phyloP scores from a whole-genome alignment of 2,329 filamentous ascomycete species.

The Thielaviopsis ethacetica region DNA sequence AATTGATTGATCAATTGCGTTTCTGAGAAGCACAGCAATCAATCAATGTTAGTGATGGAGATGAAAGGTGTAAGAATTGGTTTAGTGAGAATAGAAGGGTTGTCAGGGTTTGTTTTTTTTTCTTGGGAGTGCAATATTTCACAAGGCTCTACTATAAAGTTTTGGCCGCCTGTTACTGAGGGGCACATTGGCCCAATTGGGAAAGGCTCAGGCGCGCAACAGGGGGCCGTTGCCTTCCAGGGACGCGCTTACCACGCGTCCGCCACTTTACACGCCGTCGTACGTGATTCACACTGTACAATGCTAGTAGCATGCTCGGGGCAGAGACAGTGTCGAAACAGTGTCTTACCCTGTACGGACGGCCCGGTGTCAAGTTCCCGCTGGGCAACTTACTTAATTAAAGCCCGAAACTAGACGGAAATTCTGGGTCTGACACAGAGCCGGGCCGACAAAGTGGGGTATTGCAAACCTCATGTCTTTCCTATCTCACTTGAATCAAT shows the following conservation, averaged over 20 bases:
- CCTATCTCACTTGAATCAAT: not conserved
- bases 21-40: not conserved
- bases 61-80: not conserved
- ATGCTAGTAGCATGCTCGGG: too few species aligned
- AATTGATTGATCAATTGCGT: too few species aligned
- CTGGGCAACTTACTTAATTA: too few species aligned
- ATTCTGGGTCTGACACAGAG: not conserved
- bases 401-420: not conserved
- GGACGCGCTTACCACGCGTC: not conserved
- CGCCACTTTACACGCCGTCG: conserved; percentile 6
- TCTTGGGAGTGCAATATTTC: not conserved
- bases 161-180: not conserved
- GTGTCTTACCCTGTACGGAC: not conserved
- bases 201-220: conserved; percentile 1
- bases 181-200: not conserved
- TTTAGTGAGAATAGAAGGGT: not conserved
- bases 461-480: not conserved
- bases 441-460: not conserved
- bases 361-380: too few species aligned
- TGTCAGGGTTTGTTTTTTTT: not conserved
- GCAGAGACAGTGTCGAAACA: too few species aligned
- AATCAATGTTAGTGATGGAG: too few species aligned
- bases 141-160: not conserved
- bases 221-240: not conserved
- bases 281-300: not conserved